A percentile compares a stretch with the other conserved stretches of the same genome.
phyloP scores from a whole-genome alignment of 1,139 yeast species.

The Saccharomyces hybrid region DNA sequence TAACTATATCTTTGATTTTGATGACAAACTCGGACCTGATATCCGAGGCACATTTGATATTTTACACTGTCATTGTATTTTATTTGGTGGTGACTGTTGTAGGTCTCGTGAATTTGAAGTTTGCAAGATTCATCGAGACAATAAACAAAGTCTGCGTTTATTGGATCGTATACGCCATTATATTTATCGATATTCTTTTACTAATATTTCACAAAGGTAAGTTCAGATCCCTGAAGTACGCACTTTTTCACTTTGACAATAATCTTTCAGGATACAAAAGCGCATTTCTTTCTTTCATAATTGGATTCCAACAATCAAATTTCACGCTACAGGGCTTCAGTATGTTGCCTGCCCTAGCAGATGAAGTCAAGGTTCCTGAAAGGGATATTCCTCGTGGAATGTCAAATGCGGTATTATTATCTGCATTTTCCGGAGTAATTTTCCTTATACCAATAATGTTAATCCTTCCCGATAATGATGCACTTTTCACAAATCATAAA shows the following conservation, averaged over 20 bases:
- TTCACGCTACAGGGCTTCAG: conserved; percentile 80
- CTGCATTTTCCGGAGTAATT: conserved; percentile 60
- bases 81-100: conserved; percentile 49
- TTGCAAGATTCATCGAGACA: conserved; percentile 50
- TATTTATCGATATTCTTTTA: conserved; percentile 56
- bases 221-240: conserved; percentile 52
- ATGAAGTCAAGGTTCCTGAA: conserved; percentile 73
- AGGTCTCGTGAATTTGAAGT: conserved; percentile 54
- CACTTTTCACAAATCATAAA: conserved; percentile 53
- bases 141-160: conserved; percentile 61
- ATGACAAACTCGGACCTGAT: conserved; percentile 43
- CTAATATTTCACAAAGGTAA: conserved; percentile 49
- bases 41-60: conserved; percentile 48
- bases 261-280: conserved; percentile 64
- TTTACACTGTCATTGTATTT: conserved; percentile 48
- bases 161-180: conserved; percentile 72
- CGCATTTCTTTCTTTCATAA: conserved; percentile 53
- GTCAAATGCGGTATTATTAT: conserved; percentile 53
- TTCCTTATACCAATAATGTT: conserved; percentile 65
- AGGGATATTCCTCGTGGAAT: conserved; percentile 73
- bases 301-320: conserved; percentile 72
- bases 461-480: conserved; percentile 57
- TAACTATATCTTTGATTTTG: conserved; percentile 58
- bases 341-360: conserved; percentile 73
- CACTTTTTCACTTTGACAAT: conserved; percentile 64